Conservation (phyloP, 2,329 filamentous ascomycete genomes). For the Apiospora pterosperma region DNA sequence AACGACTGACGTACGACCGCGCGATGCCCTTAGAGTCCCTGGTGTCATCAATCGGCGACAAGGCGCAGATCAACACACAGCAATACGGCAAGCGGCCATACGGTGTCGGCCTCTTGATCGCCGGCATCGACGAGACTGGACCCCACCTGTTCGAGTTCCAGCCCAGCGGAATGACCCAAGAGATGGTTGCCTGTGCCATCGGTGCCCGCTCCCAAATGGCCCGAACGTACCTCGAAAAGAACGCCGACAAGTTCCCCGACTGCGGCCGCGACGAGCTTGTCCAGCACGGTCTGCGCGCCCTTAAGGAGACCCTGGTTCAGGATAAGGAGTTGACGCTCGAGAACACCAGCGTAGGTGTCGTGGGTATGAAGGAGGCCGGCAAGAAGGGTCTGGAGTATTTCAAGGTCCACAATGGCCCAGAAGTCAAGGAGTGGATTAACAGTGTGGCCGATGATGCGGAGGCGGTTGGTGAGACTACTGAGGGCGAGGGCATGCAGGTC, state of each 20-base stretch:
- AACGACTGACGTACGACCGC: constrained; percentile 92
- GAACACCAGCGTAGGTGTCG: constrained; percentile 89
- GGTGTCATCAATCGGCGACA: constrained; percentile 88
- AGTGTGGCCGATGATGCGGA: constrained; percentile 57
- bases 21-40: constrained; percentile 87
- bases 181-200: constrained; percentile 96
- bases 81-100: constrained; percentile 96
- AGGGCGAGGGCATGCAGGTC: constrained; percentile 43
- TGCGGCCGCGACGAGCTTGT: constrained; percentile 82
- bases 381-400: constrained; percentile 71
- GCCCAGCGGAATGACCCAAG: constrained; percentile 90
- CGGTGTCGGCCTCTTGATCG: constrained; percentile 88
- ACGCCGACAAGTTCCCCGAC: constrained; percentile 78
- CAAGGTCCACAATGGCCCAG: constrained; percentile 85
- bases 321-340: constrained; percentile 97
- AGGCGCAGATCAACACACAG: constrained; percentile 97
- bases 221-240: constrained; percentile 90
- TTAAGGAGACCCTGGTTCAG: constrained; percentile 95
- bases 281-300: constrained; percentile 80
- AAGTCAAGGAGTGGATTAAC: constrained; percentile 83
- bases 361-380: constrained; percentile 57
- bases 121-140: constrained; percentile 89
- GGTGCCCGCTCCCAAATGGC: constrained; percentile 97
- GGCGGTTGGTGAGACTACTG: constrained; percentile 36
- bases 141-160: constrained; percentile 99